phyloP scores from a whole-genome alignment of 768 basidiomycete genomes.

The Hypholoma sublateritium region DNA sequence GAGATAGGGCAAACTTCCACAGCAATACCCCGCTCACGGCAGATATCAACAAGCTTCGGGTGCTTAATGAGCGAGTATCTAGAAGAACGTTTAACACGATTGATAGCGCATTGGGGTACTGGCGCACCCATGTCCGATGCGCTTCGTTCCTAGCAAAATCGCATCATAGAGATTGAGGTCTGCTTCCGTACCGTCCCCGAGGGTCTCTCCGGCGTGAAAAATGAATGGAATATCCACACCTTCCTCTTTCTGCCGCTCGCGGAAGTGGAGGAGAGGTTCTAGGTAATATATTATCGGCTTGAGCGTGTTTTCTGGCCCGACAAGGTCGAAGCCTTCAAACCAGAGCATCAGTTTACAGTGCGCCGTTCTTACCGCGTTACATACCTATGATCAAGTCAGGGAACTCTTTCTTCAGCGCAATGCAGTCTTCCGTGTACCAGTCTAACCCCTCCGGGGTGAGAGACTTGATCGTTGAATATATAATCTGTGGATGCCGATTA shows the following conservation, averaged over 20 bases:
- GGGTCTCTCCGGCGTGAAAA: conserved; percentile 80
- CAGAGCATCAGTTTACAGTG: not conserved
- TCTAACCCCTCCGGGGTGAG: conserved; percentile 56
- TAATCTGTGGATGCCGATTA: conserved; percentile 45
- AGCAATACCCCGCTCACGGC: conserved; percentile 60
- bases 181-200: conserved; percentile 72
- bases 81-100: not conserved
- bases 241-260: conserved; percentile 52
- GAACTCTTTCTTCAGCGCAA: conserved; percentile 70
- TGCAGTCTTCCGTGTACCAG: conserved; percentile 71
- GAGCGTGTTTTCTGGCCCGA: conserved; percentile 68
- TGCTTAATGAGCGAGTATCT: conserved; percentile 80
- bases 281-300: conserved; percentile 64
- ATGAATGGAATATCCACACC: conserved; percentile 72
- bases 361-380: not conserved
- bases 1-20: conserved; percentile 83
- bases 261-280: conserved; percentile 59
- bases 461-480: conserved; percentile 64
- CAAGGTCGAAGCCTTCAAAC: conserved; percentile 65
- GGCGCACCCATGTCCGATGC: conserved; percentile 76
- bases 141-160: conserved; percentile 72
- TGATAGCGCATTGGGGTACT: not conserved
- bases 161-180: conserved; percentile 80
- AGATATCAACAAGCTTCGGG: conserved; percentile 67
- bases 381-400: conserved; percentile 70